phyloP scores from a whole-genome alignment of 257 asterid genomes.

The Marsdenia floribunda region DNA sequence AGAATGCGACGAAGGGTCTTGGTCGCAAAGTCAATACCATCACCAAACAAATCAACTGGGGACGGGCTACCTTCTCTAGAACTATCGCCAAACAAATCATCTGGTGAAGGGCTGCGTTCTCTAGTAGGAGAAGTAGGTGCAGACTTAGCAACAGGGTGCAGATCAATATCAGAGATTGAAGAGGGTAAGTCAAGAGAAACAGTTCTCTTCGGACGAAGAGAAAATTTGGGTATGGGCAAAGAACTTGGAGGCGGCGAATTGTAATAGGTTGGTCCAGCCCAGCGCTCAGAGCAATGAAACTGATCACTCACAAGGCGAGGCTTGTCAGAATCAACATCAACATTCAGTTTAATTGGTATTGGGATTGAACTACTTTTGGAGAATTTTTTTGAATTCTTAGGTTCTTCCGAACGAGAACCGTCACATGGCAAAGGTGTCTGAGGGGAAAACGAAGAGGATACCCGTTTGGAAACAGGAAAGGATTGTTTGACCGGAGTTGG shows the following conservation, averaged over 20 bases:
- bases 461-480: conserved; percentile 26
- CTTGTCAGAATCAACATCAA: conserved; percentile 14
- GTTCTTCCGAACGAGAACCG: conserved; percentile 20
- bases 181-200: conserved; percentile 65
- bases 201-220: conserved; percentile 60
- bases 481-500: conserved; percentile 44
- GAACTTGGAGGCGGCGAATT: conserved; percentile 97
- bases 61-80: conserved; percentile 48
- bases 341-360: conserved; percentile 41
- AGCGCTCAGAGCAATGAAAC: conserved; percentile 62
- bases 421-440: conserved; percentile 30
- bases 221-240: conserved; percentile 85
- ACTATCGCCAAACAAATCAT: conserved; percentile 37
- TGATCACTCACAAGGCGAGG: conserved; percentile 23
- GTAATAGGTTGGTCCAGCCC: conserved; percentile 98
- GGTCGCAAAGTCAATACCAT: conserved; percentile 63
- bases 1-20: conserved; percentile 92
- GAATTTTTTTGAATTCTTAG: conserved; percentile 28
- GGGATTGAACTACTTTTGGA: conserved; percentile 35
- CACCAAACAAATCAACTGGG: conserved; percentile 31
- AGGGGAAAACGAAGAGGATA: conserved; percentile 30
- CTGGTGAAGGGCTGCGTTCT: conserved; percentile 41
- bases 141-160: conserved; percentile 51
- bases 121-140: conserved; percentile 84
- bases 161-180: conserved; percentile 40